Percentiles rank a stretch among this genome's conserved stretches.
These are phyloP conservation scores for Volvariella volvacea DNA, from an alignment of 1,284 basidiomycete species.

Conservation along the genomic window DNA sequence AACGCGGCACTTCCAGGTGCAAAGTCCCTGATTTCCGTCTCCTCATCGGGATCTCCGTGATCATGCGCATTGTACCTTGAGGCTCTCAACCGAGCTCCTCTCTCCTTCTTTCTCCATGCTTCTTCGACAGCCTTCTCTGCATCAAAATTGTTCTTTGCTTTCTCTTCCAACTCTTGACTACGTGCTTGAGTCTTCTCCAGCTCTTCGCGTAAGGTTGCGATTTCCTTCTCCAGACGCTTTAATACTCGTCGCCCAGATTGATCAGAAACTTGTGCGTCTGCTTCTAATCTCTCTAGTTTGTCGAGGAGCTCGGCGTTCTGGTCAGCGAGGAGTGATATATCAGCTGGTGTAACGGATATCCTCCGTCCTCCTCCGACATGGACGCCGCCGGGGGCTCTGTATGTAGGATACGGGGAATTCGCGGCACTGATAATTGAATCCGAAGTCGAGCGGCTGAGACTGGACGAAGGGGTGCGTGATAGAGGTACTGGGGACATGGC, in stretches of 20 bases:
- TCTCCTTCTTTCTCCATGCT: constrained; percentile 44
- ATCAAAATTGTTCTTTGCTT: constrained; percentile 35
- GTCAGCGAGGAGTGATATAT: constrained; percentile 65
- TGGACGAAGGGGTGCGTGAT: constrained; percentile 20
- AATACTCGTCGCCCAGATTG: constrained; percentile 62
- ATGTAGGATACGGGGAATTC: constrained; percentile 13
- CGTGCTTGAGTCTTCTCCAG: constrained; percentile 64
- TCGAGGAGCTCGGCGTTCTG: constrained; percentile 75
- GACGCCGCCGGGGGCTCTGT: constrained; percentile 5
- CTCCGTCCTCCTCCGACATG: constrained; percentile 38
- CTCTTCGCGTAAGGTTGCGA: constrained; percentile 60
- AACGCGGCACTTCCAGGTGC: constrained; percentile 47
- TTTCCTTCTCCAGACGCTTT: constrained; percentile 71
- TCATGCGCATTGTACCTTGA: constrained; percentile 27
- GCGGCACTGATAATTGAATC: constrained; percentile 17
- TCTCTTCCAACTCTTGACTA: constrained; percentile 65
- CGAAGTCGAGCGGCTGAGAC: constrained; percentile 17
- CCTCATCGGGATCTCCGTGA: constrained; percentile 16
- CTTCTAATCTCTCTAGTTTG: constrained; percentile 69
- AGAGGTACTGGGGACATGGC: constrained; percentile 18
- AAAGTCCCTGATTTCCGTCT: constrained; percentile 44
- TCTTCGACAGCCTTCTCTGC: constrained; percentile 39
- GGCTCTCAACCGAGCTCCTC: constrained; percentile 46
- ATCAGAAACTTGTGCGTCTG: constrained; percentile 61
- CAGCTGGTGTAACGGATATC: constrained; percentile 61